A percentile compares a stretch with the other conserved stretches of the same genome.
Evolutionary conservation across 139 green algal genomes (phyloP).

Genomic region (Ettlia oleoabundans): DNA sequence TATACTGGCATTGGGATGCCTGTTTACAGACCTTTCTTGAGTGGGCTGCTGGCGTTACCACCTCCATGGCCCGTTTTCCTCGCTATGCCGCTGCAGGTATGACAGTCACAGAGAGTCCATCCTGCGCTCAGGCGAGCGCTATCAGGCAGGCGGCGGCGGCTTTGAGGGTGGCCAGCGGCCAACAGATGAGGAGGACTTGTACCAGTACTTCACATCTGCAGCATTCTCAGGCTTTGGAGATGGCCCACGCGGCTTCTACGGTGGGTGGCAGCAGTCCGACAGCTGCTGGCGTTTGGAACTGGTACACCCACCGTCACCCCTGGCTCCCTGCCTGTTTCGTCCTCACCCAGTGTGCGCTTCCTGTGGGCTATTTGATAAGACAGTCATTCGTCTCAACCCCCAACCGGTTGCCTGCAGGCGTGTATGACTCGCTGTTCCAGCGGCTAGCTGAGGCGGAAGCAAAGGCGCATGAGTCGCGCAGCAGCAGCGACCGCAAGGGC

Average conservation of each 20-base stretch:
- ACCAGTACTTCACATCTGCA: conserved; percentile 77
- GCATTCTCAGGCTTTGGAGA: conserved; percentile 89
- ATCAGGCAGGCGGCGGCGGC: conserved; percentile 75
- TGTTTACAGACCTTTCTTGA: too few species aligned
- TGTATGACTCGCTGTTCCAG: conserved; percentile 87
- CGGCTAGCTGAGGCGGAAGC: conserved; percentile 75
- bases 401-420: conserved; percentile 42
- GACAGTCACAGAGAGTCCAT: conserved; percentile 92
- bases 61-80: too few species aligned
- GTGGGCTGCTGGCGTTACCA: too few species aligned
- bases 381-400: too few species aligned
- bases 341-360: too few species aligned
- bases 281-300: too few species aligned
- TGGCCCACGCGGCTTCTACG: conserved; percentile 87
- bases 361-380: too few species aligned
- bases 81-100: conserved; percentile 71
- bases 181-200: conserved; percentile 85
- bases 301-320: too few species aligned
- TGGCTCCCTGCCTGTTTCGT: too few species aligned
- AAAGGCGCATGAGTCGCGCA: conserved; percentile 39
- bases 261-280: too few species aligned
- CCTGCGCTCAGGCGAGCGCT: conserved; percentile 68
- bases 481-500: conserved; percentile 3
- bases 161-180: conserved; percentile 50
- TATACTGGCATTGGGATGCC: too few species aligned